Conservation (phyloP, 83 land plant genomes). For the Picea abies region DNA sequence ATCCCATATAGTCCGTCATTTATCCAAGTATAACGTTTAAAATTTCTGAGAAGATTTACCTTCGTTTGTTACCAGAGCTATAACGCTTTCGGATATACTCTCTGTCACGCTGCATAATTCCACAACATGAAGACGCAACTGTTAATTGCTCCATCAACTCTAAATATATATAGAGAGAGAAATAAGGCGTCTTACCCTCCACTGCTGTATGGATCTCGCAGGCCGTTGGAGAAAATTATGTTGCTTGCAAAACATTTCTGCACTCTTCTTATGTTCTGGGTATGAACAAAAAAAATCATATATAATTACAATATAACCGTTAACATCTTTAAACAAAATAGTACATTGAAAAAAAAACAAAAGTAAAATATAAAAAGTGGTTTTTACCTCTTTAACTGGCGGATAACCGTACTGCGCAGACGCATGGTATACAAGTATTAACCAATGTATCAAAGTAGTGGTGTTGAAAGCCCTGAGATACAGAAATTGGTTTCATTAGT, state of each 20-base stretch:
- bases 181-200: not conserved
- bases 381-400: slow-evolving; percentile 27
- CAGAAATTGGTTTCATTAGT: not conserved
- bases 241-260: slow-evolving; percentile 38
- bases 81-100: too few relatives aligned
- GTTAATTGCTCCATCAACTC: too few relatives aligned
- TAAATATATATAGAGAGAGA: too few relatives aligned
- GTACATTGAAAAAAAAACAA: too few relatives aligned
- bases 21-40: too few relatives aligned
- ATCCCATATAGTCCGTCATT: too few relatives aligned
- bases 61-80: too few relatives aligned
- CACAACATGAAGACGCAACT: not conserved
- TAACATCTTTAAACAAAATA: not conserved
- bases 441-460: slow-evolving; percentile 22
- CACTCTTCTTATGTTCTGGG: not conserved
- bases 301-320: too few relatives aligned
- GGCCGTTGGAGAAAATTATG: slow-evolving; percentile 69
- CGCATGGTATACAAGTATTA: slow-evolving; percentile 21
- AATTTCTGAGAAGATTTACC: too few relatives aligned
- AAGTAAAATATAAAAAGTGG: not conserved
- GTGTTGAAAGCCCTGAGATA: not conserved
- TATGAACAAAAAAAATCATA: not conserved
- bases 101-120: too few relatives aligned
- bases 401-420: slow-evolving; percentile 47
- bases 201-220: slow-evolving; percentile 63